Conservation (phyloP, 495 filamentous ascomycete species). For the Clavariopsis aquatica region DNA sequence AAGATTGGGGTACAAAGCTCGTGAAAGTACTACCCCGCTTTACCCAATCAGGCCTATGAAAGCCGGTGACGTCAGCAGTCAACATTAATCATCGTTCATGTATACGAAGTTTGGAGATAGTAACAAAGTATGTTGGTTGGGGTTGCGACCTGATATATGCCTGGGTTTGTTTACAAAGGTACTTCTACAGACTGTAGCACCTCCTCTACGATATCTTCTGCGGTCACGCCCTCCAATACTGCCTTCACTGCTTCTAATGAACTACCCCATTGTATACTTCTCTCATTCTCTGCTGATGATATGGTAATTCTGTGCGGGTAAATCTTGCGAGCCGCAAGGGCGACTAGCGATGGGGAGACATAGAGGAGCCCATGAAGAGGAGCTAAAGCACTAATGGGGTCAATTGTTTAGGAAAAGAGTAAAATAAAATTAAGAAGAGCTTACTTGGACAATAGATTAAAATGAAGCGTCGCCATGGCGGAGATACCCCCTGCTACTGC, state of each 20-base stretch:
- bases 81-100: constrained; percentile 12
- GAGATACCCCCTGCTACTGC: constrained; percentile 77
- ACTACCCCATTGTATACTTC: constrained; percentile 93
- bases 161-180: constrained; percentile 57
- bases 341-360: constrained; percentile 80
- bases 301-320: constrained; percentile 83
- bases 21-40: constrained; percentile 3
- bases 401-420: constrained; percentile 1
- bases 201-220: constrained; percentile 81
- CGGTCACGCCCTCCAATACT: constrained; percentile 65
- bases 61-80: constrained; percentile 15
- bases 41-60: constrained; percentile 8
- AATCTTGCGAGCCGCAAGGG: constrained; percentile 81
- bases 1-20: background rate
- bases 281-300: constrained; percentile 66
- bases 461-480: constrained; percentile 73
- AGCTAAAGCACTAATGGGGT: constrained; percentile 61
- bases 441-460: constrained; percentile 64
- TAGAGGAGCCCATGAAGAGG: constrained; percentile 78
- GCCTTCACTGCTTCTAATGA: constrained; percentile 65
- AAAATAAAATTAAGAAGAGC: constrained; percentile 22
- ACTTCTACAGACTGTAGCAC: constrained; percentile 70
- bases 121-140: background rate
- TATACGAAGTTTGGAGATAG: background rate
- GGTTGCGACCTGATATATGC: background rate